These are phyloP conservation scores for Pecoramyces ruminantium DNA, from an alignment of 192 early-diverging fungal genomes.

Conservation along the genomic window DNA sequence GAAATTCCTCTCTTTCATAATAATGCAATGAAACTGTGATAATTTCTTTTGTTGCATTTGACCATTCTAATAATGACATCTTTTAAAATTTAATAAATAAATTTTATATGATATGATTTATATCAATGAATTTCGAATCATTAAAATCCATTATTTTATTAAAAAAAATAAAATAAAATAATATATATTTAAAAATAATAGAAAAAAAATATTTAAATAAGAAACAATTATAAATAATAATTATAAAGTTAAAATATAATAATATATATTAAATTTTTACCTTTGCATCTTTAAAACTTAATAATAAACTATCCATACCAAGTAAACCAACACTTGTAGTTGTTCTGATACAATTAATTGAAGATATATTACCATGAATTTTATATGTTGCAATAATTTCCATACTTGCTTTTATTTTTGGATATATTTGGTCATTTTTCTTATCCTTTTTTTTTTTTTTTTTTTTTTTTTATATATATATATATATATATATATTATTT, in stretches of 20 bases:
- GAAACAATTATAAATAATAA: not conserved
- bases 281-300: conserved; percentile 73
- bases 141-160: too few species aligned
- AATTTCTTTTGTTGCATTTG: conserved; percentile 47
- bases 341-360: conserved; percentile 54
- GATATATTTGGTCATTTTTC: not conserved
- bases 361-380: conserved; percentile 49
- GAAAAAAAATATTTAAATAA: not conserved
- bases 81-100: conserved; percentile 20
- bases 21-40: conserved; percentile 91
- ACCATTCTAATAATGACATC: conserved; percentile 85
- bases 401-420: conserved; percentile 17
- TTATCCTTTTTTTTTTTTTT: not conserved
- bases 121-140: not conserved
- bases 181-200: too few species aligned
- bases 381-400: conserved; percentile 44
- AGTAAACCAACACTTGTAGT: conserved; percentile 33
- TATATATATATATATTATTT: too few species aligned
- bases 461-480: too few species aligned
- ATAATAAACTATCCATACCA: conserved; percentile 52
- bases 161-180: too few species aligned
- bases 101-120: too few species aligned
- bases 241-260: conserved; percentile 1
- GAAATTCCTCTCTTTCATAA: conserved; percentile 84
- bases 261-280: conserved; percentile 15